Base-by-base conservation (phyloP, 176 grass and related monocot species). In the Rhynchospora tenuis region DNA sequence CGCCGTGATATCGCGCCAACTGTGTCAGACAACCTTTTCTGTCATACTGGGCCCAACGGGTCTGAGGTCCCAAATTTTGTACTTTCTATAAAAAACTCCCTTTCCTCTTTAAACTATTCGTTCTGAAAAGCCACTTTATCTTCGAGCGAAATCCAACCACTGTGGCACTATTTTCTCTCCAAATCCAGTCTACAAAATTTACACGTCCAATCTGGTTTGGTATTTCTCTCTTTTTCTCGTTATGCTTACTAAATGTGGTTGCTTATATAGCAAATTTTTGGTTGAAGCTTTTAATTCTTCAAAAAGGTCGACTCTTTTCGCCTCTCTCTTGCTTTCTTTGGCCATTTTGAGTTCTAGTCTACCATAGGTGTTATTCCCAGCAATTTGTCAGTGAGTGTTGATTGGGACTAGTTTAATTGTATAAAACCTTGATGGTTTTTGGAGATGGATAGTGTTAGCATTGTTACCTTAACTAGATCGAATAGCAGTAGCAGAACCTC, bases 401-500 rank as follows among this genome's bases (percentile, higher is more conserved):
- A 16, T 73, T 63, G 13, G 24, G 38, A 52, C 10, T 52, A 26
- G 29, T 72, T 47, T 38, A 86, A 47, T 82, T 72, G 73, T 4
- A 9, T 7, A 12, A 65, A 67, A 59, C 46, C 19, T 65, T 62
- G 43, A 15, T 77, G 65, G 24, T 45, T 64, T 11, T 45, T 82
- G 14, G 64, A 26, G 85, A 87, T 87, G 85, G 79, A 17, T 42
- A 55, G 78, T 64, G 51, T 51, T 52, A 82, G 33, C 38, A 17
- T 82, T 82, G 29, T 12, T 70, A 64, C 64, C 66, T 72, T 63
- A 64, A 82, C 11, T 16, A 91, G 89, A 91, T 97, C 94, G 9
- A 85, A 88, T 74, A 85, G 71, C 87, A 97, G 90, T 81, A 78
- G 85, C 64, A 90, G 87, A 57, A 79, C 91, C 75, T 61, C 91